A percentile compares a stretch with the other conserved stretches of the same genome.
Conservation (phyloP, 2,329 filamentous ascomycete species). For the Aureobasidium uvarum region DNA sequence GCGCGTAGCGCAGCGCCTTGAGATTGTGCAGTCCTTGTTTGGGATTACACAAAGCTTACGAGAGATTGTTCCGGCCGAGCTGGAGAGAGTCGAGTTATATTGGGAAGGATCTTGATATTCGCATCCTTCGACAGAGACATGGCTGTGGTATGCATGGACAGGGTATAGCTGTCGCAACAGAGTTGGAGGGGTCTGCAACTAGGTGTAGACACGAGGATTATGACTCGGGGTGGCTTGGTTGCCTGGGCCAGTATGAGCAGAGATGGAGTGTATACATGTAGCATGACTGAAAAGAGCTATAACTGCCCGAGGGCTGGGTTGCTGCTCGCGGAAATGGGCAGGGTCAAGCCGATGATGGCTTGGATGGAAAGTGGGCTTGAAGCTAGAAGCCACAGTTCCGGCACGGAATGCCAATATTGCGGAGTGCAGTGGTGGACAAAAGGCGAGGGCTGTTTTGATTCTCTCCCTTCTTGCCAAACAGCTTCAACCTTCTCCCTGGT, state of each 20-base stretch:
- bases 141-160: background rate
- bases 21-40: conserved; percentile 5
- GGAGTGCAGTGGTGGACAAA: conserved; percentile 1
- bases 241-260: conserved; percentile 9
- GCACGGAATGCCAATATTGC: conserved; percentile 10
- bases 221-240: conserved; percentile 18
- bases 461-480: background rate
- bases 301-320: background rate
- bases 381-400: conserved; percentile 13
- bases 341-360: conserved; percentile 17
- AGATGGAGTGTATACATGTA: background rate
- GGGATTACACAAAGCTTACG: conserved; percentile 14
- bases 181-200: background rate
- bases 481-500: conserved; percentile 2
- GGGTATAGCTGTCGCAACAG: background rate
- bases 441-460: background rate
- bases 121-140: background rate
- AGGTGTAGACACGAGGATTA: background rate
- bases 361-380: background rate
- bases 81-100: background rate
- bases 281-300: background rate
- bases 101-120: background rate
- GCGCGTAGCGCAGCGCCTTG: background rate
- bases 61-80: background rate
- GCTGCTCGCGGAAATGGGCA: background rate